Percentiles rank a stretch among this genome's conserved stretches.
Evolutionary conservation across 2,329 filamentous ascomycete species (phyloP).

Genomic region (Cytospora piceae): DNA sequence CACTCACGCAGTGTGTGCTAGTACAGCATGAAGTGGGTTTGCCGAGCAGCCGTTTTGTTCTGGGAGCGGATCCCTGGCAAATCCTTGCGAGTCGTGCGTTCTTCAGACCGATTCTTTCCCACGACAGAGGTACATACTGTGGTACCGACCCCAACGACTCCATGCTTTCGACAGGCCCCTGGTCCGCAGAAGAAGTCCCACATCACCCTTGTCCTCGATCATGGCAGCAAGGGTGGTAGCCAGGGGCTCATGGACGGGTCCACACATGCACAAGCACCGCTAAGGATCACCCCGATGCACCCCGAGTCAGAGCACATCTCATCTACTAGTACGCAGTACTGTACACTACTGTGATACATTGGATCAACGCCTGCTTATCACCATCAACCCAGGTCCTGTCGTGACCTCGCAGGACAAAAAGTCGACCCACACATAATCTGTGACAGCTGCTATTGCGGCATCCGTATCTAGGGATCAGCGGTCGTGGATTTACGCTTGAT

Average conservation of each 20-base stretch:
- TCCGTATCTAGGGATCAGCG: slow-evolving; percentile 48
- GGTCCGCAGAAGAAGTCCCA: slow-evolving; percentile 27
- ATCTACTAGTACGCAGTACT: slow-evolving; percentile 25
- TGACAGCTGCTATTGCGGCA: slow-evolving; percentile 54
- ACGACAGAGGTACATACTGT: slow-evolving; percentile 11
- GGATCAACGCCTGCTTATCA: slow-evolving; percentile 38
- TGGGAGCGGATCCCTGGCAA: slow-evolving; percentile 20
- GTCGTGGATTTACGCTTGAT: slow-evolving; percentile 56
- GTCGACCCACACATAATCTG: slow-evolving; percentile 58
- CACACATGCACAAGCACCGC: slow-evolving; percentile 35
- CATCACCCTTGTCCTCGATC: slow-evolving; percentile 27
- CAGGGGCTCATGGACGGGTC: slow-evolving; percentile 30
- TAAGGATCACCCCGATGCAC: slow-evolving; percentile 42
- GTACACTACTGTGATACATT: slow-evolving; percentile 30
- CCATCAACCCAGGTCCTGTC: slow-evolving; percentile 47
- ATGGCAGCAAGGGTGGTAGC: slow-evolving; percentile 22
- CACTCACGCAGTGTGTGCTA: background rate
- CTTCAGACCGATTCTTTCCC: slow-evolving; percentile 19
- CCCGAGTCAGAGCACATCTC: slow-evolving; percentile 45
- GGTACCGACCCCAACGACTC: slow-evolving; percentile 10
- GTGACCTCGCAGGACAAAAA: slow-evolving; percentile 35
- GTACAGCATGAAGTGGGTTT: slow-evolving; percentile 25
- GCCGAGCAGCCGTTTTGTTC: slow-evolving; percentile 26
- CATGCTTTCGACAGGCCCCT: slow-evolving; percentile 23
- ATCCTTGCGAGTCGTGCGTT: slow-evolving; percentile 28